Evolutionary conservation across 805 yeast genomes (phyloP), one percentile per base, ranked within the genome.

Genomic region (Starmerella sirachaensis): DNA sequence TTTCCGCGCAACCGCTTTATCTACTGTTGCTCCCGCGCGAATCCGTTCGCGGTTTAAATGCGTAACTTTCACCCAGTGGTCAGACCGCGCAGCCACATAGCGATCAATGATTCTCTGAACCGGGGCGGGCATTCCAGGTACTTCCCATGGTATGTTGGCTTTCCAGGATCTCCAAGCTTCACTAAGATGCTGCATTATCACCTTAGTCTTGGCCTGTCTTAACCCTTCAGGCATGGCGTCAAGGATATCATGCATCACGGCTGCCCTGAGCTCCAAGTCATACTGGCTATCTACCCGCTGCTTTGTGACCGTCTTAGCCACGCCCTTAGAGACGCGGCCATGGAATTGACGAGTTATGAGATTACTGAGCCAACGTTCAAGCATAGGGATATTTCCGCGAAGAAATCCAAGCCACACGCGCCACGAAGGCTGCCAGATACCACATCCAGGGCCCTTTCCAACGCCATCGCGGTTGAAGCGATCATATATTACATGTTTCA

Each of bases 111-210:
- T 82, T 30, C 74, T 72, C 48, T 77, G 91, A 18, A 91, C 73
- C 0, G 96, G 96, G 37, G 71, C 79, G 2, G 99, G 98, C 60
- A 91, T 65, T 0, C 97, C 97, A 1, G 94, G 94, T 12, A 91
- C 97, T 49, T 83, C 76, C 97, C 97, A 91, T 0, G 96, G 94
- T 41, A 91, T 79, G 54, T 91, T 88, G 2, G 98, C 98, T 57
- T 91, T 91, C 99, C 99, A 91, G 57, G 97, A 91, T 56, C 98
- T 66, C 99, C 99, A 91, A 0, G 98, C 98, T 58, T 91, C 98
- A 54, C 93, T 81, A 41, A 91, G 65, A 59, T 91, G 99, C 52
- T 91, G 97, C 33, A 91, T 59, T 37, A 91, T 79, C 0, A 93
- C 76, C 51, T 80, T 79, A 1, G 95, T 75, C 55, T 84, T 86